Percentiles rank a stretch among this genome's conserved stretches.
Conservation (phyloP, 371 early-diverging fungal genomes). For the Rhizopus delemar region DNA sequence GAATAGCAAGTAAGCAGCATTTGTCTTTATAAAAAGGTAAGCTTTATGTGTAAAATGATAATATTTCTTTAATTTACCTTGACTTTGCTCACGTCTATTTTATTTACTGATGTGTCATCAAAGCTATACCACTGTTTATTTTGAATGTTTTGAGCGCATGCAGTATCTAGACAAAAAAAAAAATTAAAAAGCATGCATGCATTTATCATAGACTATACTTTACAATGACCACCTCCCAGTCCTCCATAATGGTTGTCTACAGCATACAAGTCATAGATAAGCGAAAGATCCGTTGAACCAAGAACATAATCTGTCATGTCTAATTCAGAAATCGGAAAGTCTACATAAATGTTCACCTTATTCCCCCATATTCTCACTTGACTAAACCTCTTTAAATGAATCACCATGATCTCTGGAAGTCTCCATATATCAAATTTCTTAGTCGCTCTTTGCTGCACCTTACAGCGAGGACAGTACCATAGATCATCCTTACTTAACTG, state of each 20-base stretch:
- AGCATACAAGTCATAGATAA: slow-evolving; percentile 84
- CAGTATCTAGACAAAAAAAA: slow-evolving; percentile 65
- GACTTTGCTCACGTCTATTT: slow-evolving; percentile 50
- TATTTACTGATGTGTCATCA: slow-evolving; percentile 80
- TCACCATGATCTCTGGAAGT: slow-evolving; percentile 58
- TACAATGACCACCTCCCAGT: slow-evolving; percentile 90
- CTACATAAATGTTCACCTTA: slow-evolving; percentile 65
- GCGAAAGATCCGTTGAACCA: slow-evolving; percentile 21
- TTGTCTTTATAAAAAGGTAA: slow-evolving; percentile 24
- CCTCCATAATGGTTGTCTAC: slow-evolving; percentile 93
- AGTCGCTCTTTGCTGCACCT: slow-evolving; percentile 49
- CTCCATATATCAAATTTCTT: slow-evolving; percentile 62
- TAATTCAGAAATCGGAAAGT: slow-evolving; percentile 57
- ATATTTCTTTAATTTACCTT: slow-evolving; percentile 50
- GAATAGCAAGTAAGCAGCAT: slow-evolving; percentile 81
- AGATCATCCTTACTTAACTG: slow-evolving; percentile 62
- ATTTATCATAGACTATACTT: slow-evolving; percentile 18
- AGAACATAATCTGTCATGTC: slow-evolving; percentile 38
- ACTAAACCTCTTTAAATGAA: slow-evolving; percentile 73
- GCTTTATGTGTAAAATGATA: too few species aligned
- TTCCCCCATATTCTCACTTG: slow-evolving; percentile 58
- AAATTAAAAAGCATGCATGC: slow-evolving; percentile 10
- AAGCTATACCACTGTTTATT: slow-evolving; percentile 81
- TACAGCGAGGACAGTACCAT: slow-evolving; percentile 70
- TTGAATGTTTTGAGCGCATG: slow-evolving; percentile 76